Conservation (phyloP, 2,329 filamentous ascomycete genomes). For the Penicillium sp. region DNA sequence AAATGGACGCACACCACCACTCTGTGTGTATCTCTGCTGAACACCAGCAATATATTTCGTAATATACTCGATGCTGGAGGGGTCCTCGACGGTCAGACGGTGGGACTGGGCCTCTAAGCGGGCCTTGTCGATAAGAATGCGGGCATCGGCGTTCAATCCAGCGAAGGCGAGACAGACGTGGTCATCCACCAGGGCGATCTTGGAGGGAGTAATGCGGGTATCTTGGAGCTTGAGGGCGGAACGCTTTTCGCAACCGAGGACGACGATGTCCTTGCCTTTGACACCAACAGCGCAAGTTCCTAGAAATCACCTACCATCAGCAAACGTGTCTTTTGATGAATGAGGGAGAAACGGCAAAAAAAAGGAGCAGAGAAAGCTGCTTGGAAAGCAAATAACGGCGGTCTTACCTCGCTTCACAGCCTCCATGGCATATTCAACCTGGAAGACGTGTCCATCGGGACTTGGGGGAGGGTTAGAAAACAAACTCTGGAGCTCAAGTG, state of each 20-base stretch:
- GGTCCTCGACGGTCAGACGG: conserved; percentile 93
- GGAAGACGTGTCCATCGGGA: conserved; percentile 98
- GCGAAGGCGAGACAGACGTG: conserved; percentile 97
- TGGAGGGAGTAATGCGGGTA: conserved; percentile 97
- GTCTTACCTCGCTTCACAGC: conserved; percentile 92
- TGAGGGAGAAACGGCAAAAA: not conserved
- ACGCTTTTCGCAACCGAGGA: conserved; percentile 96
- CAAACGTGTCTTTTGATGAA: not conserved
- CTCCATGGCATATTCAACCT: conserved; percentile 98
- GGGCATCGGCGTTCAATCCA: conserved; percentile 93
- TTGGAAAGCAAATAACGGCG: conserved; percentile 11
- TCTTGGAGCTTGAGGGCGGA: conserved; percentile 99
- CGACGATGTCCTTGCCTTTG: conserved; percentile 90
- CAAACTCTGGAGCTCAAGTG: conserved; percentile 14
- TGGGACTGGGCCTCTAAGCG: conserved; percentile 96
- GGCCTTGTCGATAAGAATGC: conserved; percentile 97
- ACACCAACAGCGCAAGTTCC: conserved; percentile 97
- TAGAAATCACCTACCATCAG: conserved; percentile 37
- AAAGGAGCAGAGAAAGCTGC: not conserved
- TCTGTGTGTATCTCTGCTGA: conserved; percentile 98
- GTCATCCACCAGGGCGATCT: conserved; percentile 93
- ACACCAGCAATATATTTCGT: conserved; percentile 98
- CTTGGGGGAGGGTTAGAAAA: conserved; percentile 57
- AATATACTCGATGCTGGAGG: conserved; percentile 97
- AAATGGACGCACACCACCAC: conserved; percentile 96